Evolutionary conservation across 805 yeast species (phyloP), one percentile per base, ranked within the genome.

Genomic region (Kodamaea neixiangensis): DNA sequence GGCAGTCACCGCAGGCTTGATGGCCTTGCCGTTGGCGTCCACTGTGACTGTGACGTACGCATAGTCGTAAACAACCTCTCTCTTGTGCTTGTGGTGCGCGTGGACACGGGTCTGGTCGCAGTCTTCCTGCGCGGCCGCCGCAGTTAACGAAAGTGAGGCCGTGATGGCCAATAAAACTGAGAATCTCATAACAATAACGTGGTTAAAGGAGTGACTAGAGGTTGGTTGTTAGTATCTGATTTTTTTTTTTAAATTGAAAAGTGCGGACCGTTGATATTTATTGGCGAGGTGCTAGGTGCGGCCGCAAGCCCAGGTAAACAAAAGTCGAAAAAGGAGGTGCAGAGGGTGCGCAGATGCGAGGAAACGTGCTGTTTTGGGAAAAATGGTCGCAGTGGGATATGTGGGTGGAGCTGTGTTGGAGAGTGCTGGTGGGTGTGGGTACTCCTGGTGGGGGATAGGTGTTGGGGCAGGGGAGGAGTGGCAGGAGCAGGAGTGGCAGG

Each of bases 31-130:
- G 41, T 67, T 53, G 39, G 72, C 75, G 55, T 76, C 73, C 49
- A 75, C 76, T 52, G 77, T 68, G 48, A 76, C 75, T 34, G 77
- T 72, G 47, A 72, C 73, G 54, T 71, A 66, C 33, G 75, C 78
- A 55, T 77, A 76, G 61, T 77, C 79, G 53, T 76, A 72, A 40
- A 79, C 86, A 55, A 77, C 78, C 44, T 80, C 85, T 73, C 82
- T 78, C 68, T 75, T 82, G 68, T 78, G 85, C 65, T 71, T 80
- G 71, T 78, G 85, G 72, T 85, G 87, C 52, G 76, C 76, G 71
- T 83, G 88, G 62, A 68, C 66, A 49, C 64, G 67, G 61, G 75
- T 69, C 50, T 77, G 69, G 61, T 74, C 64, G 55, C 79, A 76
- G 53, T 64, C 75, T 42, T 72, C 70, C 14, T 60, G 62, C 19